Percentiles rank a stretch among this genome's conserved stretches.
Evolutionary conservation across 768 basidiomycete genomes (phyloP).

Genomic region (Boletus huronensis): DNA sequence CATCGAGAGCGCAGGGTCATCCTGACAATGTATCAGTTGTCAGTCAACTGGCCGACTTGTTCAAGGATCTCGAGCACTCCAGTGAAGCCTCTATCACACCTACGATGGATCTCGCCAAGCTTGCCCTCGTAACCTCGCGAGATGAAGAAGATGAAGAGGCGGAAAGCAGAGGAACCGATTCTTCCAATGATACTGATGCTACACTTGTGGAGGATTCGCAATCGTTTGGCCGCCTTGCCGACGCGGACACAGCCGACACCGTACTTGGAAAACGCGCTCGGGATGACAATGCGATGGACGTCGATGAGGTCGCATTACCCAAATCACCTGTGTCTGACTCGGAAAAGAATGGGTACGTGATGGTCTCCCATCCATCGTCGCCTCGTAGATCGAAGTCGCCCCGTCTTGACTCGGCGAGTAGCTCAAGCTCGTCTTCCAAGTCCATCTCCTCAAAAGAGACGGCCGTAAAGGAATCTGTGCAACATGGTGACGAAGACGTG

Average conservation of each 20-base stretch:
- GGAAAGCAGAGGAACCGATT: conserved; percentile 69
- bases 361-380: conserved; percentile 37
- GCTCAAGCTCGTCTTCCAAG: conserved; percentile 28
- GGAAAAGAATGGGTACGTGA: conserved; percentile 44
- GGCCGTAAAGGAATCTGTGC: conserved; percentile 26
- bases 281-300: conserved; percentile 49
- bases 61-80: conserved; percentile 68
- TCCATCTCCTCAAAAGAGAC: conserved; percentile 29
- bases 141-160: conserved; percentile 86
- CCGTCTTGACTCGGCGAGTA: conserved; percentile 28
- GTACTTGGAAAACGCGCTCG: conserved; percentile 71
- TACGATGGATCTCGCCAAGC: conserved; percentile 81
- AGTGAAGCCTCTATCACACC: conserved; percentile 72
- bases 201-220: conserved; percentile 79
- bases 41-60: conserved; percentile 72
- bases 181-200: conserved; percentile 84
- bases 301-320: conserved; percentile 43
- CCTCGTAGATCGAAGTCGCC: conserved; percentile 36
- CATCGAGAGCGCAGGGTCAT: conserved; percentile 4
- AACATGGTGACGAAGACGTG: conserved; percentile 19
- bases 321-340: conserved; percentile 28
- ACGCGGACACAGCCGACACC: conserved; percentile 39
- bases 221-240: conserved; percentile 23
- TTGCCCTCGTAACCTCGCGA: conserved; percentile 85
- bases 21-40: conserved; percentile 54